Conservation (phyloP, 257 asterid species). For the Plantago major region DNA sequence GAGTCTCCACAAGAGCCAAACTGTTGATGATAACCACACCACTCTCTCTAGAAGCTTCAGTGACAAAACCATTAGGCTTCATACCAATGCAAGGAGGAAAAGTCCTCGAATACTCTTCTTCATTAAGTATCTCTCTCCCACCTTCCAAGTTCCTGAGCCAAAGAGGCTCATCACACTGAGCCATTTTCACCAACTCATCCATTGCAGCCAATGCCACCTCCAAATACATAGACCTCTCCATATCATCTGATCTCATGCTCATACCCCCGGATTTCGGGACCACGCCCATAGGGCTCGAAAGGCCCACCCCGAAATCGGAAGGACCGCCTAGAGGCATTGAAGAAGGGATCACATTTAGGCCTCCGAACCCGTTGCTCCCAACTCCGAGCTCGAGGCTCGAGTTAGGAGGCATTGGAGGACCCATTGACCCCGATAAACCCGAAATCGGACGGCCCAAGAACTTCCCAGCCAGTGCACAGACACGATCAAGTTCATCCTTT, state of each 20-base stretch:
- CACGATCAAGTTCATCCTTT: conserved; percentile 52
- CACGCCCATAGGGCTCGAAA: conserved; percentile 29
- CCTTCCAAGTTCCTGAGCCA: conserved; percentile 65
- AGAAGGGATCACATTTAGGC: conserved; percentile 25
- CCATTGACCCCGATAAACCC: conserved; percentile 7
- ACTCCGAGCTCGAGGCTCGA: conserved; percentile 74
- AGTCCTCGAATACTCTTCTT: conserved; percentile 37
- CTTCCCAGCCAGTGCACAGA: conserved; percentile 41
- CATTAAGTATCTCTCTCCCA: conserved; percentile 44
- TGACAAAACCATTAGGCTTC: conserved; percentile 42
- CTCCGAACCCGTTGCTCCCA: conserved; percentile 55
- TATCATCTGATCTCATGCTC: conserved; percentile 32
- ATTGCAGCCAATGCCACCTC: conserved; percentile 88
- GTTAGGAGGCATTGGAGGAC: conserved; percentile 36
- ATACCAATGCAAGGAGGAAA: conserved; percentile 41
- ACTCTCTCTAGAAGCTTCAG: conserved; percentile 52
- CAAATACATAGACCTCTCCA: conserved; percentile 74
- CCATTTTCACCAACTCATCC: conserved; percentile 82
- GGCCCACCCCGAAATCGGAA: conserved; percentile 41
- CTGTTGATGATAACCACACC: conserved; percentile 45
- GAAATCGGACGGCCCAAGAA: conserved; percentile 45
- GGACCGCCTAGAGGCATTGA: conserved; percentile 9
- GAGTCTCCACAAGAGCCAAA: conserved; percentile 46
- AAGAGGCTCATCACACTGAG: conserved; percentile 65
- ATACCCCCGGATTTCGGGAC: conserved; percentile 17